phyloP scores from a whole-genome alignment of 768 basidiomycete species.

The Cystofilobasidium macerans region DNA sequence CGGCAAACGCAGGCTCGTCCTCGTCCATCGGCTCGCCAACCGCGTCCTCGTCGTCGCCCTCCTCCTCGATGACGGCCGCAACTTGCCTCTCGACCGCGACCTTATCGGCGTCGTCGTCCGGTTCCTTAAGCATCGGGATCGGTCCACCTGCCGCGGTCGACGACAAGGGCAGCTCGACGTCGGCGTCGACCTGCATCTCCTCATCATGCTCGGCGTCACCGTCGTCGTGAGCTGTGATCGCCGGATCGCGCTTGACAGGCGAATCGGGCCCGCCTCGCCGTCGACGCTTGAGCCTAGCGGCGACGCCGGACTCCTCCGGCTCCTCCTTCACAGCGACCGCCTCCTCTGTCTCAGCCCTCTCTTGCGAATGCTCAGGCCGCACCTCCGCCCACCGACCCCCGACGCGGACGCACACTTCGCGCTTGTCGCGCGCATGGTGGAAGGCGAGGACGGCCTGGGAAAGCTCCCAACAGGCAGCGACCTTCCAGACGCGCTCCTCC shows the following conservation, averaged over 20 bases:
- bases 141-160: constrained; percentile 41
- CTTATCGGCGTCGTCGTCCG: constrained; percentile 32
- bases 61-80: constrained; percentile 27
- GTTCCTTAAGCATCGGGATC: constrained; percentile 5
- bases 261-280: neutral
- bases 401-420: constrained; percentile 46
- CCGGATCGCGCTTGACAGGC: too few species aligned
- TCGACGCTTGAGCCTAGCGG: neutral
- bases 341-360: constrained; percentile 22
- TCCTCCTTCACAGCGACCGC: constrained; percentile 34
- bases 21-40: constrained; percentile 6
- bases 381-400: constrained; percentile 5
- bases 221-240: neutral
- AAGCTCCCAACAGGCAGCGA: constrained; percentile 68
- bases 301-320: constrained; percentile 36
- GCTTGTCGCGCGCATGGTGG: constrained; percentile 66
- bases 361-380: neutral
- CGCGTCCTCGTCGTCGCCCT: constrained; percentile 16
- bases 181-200: constrained; percentile 28
- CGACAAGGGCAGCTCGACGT: constrained; percentile 44
- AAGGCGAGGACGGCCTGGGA: constrained; percentile 75
- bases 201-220: neutral
- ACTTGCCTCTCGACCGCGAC: constrained; percentile 27
- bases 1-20: neutral
- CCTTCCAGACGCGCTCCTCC: constrained; percentile 88